Base-by-base conservation (phyloP, 129 eudicot genomes). In the Helianthus tuberosus region DNA sequence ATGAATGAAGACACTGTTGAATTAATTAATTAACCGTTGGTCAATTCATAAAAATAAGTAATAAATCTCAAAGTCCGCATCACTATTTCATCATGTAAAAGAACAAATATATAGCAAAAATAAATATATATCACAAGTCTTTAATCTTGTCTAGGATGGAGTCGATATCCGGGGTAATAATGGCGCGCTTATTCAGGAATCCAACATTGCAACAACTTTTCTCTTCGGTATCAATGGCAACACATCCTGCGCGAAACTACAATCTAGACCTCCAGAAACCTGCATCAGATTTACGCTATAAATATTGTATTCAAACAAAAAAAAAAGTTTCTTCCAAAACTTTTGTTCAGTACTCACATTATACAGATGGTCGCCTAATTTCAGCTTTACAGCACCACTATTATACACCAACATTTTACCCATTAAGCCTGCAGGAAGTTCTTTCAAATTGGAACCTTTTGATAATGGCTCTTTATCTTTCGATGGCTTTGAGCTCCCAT, bases 401-500 rank as follows among this genome's bases (percentile, higher is more conserved):
- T 67, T 90, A 83, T 94, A 90, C 50, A 94, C 97, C 51, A 88
- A 69, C 91, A 94, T 73, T 79, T 94, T 94, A 5, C 97, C 98
- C 84, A 90, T 86, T 14, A 64, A 64, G 7, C 98, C 97, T 8
- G 88, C 69, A 12, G 89, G 87, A 51, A 94, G 66, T 72, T 82
- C 88, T 20, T 79, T 75, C 72, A 88, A 83, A 69, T 50, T 47
- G 66, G 83, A 68, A 49, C 80, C 72, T 78, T 83, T 90, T 48
- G 64, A 65, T 27, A 66, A 12, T 29, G 81, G 52, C 36, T 68
- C 78, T 63, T 74, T 17, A 50, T 64, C 77, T 46, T 75, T 85
- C 5, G 52, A 63, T 25, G 89, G 75, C 60, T 83, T 77, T 48
- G 82, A 82, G 62, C 77, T 38, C 77, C 81, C 74, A 32, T 25